Conservation (phyloP, 805 yeast genomes). For the Zygosaccharomyces rouxii region DNA sequence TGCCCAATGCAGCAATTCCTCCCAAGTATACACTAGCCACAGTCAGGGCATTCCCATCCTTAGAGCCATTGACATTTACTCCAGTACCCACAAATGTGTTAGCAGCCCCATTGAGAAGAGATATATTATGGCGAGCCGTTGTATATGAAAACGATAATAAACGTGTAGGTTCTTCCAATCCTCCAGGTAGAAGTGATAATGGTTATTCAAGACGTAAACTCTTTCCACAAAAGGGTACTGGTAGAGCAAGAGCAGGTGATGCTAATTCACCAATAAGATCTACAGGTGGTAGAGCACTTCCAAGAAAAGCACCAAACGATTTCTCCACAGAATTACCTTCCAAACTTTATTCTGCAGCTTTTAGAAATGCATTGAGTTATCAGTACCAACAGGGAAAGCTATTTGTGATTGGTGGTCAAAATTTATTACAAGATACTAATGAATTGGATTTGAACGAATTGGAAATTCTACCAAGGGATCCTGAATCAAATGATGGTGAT, state of each 20-base stretch:
- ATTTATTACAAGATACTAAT: slow-evolving; percentile 15
- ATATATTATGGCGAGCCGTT: slow-evolving; percentile 90
- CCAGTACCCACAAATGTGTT: slow-evolving; percentile 73
- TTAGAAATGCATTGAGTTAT: slow-evolving; percentile 76
- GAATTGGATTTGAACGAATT: slow-evolving; percentile 24
- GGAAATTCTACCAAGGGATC: slow-evolving; percentile 35
- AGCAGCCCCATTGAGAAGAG: slow-evolving; percentile 78
- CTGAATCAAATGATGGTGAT: slow-evolving; percentile 39
- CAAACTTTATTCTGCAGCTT: slow-evolving; percentile 69
- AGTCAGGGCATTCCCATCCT: slow-evolving; percentile 78
- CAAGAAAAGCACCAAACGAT: slow-evolving; percentile 86
- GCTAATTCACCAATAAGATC: slow-evolving; percentile 88
- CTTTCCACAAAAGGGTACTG: slow-evolving; percentile 87
- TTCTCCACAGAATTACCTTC: slow-evolving; percentile 72
- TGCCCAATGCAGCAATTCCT: slow-evolving; percentile 40
- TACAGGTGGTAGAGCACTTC: slow-evolving; percentile 86
- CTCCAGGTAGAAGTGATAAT: slow-evolving; percentile 80
- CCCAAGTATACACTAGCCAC: slow-evolving; percentile 74
- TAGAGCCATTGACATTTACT: slow-evolving; percentile 74
- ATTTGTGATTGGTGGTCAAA: slow-evolving; percentile 59
- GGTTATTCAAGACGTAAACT: slow-evolving; percentile 81
- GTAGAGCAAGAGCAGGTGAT: slow-evolving; percentile 95
- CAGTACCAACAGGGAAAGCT: slow-evolving; percentile 73
- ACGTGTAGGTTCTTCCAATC: slow-evolving; percentile 85
- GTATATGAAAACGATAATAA: slow-evolving; percentile 84